Conservation (phyloP, 257 asterid species). For the Solanum bulbocastanum region DNA sequence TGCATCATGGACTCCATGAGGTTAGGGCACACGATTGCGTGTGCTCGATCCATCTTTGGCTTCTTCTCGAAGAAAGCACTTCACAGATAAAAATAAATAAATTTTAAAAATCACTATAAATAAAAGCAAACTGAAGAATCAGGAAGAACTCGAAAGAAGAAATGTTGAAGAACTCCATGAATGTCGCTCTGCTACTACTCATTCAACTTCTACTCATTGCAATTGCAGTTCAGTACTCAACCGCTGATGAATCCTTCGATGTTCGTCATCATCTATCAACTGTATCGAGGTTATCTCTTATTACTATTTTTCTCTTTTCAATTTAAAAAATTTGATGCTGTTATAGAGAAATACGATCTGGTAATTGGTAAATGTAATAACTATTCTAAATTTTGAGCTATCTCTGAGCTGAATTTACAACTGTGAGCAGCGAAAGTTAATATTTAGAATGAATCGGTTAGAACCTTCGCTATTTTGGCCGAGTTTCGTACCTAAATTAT, state of each 20-base stretch:
- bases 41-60: background rate
- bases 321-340: background rate
- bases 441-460: background rate
- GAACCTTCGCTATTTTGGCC: background rate
- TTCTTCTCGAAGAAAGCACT: background rate
- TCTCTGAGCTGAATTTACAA: background rate
- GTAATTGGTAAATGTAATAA: background rate
- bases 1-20: background rate
- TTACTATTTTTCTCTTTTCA: background rate
- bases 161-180: background rate
- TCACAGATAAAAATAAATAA: background rate
- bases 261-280: constrained; percentile 79
- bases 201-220: background rate
- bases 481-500: background rate
- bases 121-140: background rate
- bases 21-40: background rate
- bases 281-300: constrained; percentile 50
- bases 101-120: background rate
- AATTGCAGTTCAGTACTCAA: background rate
- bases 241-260: constrained; percentile 45
- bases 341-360: background rate
- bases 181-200: background rate
- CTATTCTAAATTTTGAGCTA: background rate
- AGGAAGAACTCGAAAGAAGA: background rate
- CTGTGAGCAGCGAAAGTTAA: background rate